These are phyloP conservation scores for Sideroxylon spinosum DNA, from an alignment of 179 eudicot species.

Conservation along the genomic window DNA sequence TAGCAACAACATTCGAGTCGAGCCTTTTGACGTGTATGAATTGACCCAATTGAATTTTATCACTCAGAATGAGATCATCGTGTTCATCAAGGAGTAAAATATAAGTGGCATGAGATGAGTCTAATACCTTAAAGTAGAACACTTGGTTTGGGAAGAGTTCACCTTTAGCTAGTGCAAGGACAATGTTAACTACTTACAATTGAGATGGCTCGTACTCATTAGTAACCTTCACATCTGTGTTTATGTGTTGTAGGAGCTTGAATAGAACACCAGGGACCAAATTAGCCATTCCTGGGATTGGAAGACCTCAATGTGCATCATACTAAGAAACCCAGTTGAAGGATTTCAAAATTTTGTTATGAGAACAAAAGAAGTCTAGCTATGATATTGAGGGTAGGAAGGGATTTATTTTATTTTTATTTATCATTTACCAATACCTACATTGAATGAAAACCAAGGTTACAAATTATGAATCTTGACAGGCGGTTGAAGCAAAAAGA, in stretches of 20 bases:
- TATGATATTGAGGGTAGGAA: not conserved
- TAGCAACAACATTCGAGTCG: slow-evolving; percentile 35
- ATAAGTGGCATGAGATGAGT: slow-evolving; percentile 68
- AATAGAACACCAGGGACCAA: slow-evolving; percentile 58
- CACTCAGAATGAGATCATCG: slow-evolving; percentile 52
- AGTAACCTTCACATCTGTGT: slow-evolving; percentile 40
- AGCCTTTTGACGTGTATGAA: slow-evolving; percentile 56
- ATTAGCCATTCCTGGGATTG: slow-evolving; percentile 37
- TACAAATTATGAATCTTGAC: not conserved
- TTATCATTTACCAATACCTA: not conserved
- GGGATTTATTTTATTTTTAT: not conserved
- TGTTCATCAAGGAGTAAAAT: slow-evolving; percentile 63
- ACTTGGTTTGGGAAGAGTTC: slow-evolving; percentile 66
- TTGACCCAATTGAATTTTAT: slow-evolving; percentile 64
- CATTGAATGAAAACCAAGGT: not conserved
- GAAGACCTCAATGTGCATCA: slow-evolving; percentile 53
- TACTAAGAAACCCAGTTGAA: slow-evolving; percentile 36
- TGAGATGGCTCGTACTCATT: slow-evolving; percentile 51
- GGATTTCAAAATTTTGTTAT: slow-evolving; percentile 17
- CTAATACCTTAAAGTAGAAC: slow-evolving; percentile 66
- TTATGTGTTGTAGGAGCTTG: slow-evolving; percentile 59
- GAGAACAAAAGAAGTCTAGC: slow-evolving; percentile 3
- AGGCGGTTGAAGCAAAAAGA: not conserved
- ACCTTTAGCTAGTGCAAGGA: slow-evolving; percentile 57
- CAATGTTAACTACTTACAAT: slow-evolving; percentile 63